Evolutionary conservation across 345 rosid species (phyloP), one percentile per base, ranked within the genome.

Genomic region (Brassica incana): DNA sequence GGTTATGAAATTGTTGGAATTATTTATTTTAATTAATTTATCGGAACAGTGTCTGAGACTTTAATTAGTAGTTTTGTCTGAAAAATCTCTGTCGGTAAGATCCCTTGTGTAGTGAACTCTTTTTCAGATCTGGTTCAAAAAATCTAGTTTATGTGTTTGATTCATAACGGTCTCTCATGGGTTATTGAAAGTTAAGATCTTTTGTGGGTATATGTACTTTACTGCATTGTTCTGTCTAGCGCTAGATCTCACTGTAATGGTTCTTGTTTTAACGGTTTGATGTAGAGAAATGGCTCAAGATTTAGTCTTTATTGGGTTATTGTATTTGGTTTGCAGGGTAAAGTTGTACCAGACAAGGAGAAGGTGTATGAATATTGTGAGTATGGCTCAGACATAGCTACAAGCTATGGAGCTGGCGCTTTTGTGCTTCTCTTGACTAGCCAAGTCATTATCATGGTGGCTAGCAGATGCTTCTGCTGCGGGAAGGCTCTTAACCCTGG

Each of bases 331-430:
- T 76, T 77, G 69, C 82, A 95, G 99, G 99, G 92, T 56, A 72
- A 5, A 50, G 50, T 83, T 72, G 77, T 68, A 3, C 76, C 75
- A 6, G 99, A 93, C 54, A 4, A 23, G 15, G 97, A 91, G 67
- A 35, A 69, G 72, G 11, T 83, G 2, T 89, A 89, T 76, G 86
- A 80, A 54, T 85, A 86, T 73, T 95, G 99, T 77, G 85, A 65
- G 16, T 95, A 95, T 82, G 96, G 92, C 68, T 88, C 98, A 0
- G 98, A 95, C 83, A 91, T 93, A 18, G 78, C 99, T 71, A 90
- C 98, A 5, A 96, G 98, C 63, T 91, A 72, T 79, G 99, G 97
- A 58, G 93, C 91, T 30, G 99, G 96, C 54, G 93, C 98, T 43
- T 90, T 95, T 73, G 79, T 91, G 76, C 90, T 95, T 78, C 94